These are phyloP conservation scores for Colletotrichum acutatum DNA, from an alignment of 2,329 filamentous ascomycete genomes.

Conservation along the genomic window DNA sequence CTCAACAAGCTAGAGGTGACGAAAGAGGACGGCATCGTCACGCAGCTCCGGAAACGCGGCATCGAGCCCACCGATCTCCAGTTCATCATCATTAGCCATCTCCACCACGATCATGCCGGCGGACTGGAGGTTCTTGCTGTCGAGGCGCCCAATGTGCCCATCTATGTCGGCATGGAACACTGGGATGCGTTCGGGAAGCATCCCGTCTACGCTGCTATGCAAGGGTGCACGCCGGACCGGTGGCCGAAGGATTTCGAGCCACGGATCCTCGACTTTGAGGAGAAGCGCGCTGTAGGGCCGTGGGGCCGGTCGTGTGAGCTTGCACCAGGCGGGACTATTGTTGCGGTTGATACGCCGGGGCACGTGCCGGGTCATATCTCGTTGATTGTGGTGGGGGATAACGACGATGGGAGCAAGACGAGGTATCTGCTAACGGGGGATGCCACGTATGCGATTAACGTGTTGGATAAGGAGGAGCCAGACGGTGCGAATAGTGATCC, in stretches of 20 bases:
- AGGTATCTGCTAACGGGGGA: constrained; percentile 45
- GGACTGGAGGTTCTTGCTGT: constrained; percentile 40
- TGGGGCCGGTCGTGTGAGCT: constrained; percentile 43
- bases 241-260: constrained; percentile 46
- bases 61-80: constrained; percentile 40
- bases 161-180: constrained; percentile 41
- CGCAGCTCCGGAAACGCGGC: constrained; percentile 34
- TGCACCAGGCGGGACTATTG: constrained; percentile 43
- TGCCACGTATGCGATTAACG: constrained; percentile 44
- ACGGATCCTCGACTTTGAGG: constrained; percentile 41
- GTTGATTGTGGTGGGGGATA: constrained; percentile 37
- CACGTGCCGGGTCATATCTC: constrained; percentile 48
- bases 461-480: constrained; percentile 44
- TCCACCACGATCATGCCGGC: constrained; percentile 44
- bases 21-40: constrained; percentile 36
- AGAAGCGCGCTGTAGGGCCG: constrained; percentile 40
- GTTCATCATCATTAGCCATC: constrained; percentile 42
- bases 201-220: constrained; percentile 40
- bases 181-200: constrained; percentile 44
- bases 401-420: constrained; percentile 30
- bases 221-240: constrained; percentile 44
- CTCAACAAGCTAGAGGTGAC: constrained; percentile 30
- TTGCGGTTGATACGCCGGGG: constrained; percentile 46
- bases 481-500: constrained; percentile 47
- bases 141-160: constrained; percentile 40